These are phyloP conservation scores for Clavispora vitiphila DNA, from an alignment of 805 yeast genomes.

Conservation along the genomic window DNA sequence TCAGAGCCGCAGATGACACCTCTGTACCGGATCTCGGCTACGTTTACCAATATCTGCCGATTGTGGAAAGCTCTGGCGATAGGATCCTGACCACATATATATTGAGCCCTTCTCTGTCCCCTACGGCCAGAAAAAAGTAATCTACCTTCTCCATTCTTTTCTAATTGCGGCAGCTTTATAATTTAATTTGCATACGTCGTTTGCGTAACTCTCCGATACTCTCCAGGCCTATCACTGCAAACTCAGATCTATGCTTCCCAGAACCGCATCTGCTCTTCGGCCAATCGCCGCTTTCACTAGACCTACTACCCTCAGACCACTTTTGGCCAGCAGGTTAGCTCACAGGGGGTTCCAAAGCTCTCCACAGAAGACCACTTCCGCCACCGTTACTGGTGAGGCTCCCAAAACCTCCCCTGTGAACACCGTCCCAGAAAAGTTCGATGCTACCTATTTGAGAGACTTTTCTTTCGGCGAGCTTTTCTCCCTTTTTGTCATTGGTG, in stretches of 20 bases:
- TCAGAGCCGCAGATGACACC: neutral
- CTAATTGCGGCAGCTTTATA: neutral
- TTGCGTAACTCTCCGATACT: neutral
- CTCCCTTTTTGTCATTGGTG: conserved; percentile 63
- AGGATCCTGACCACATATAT: neutral
- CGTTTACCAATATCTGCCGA: neutral
- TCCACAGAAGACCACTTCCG: conserved; percentile 9
- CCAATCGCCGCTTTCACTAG: neutral
- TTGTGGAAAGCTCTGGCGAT: neutral
- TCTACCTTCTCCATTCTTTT: neutral
- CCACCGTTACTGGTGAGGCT: conserved; percentile 5
- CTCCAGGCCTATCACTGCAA: neutral
- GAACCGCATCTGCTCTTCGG: neutral
- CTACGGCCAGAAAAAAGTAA: neutral
- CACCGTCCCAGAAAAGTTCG: conserved; percentile 7
- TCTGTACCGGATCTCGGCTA: neutral
- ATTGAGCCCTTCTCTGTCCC: neutral
- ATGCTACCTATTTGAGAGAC: conserved; percentile 30
- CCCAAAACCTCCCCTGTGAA: conserved; percentile 8
- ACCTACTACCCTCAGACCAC: neutral
- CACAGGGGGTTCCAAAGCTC: conserved; percentile 9
- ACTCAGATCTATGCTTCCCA: neutral
- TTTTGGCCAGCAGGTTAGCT: neutral
- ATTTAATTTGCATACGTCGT: too few species aligned
- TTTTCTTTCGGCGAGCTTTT: conserved; percentile 52